A percentile compares a stretch with the other conserved stretches of the same genome.
Conservation (phyloP, 805 yeast genomes). For the Tetrapisispora pingtungensis region DNA sequence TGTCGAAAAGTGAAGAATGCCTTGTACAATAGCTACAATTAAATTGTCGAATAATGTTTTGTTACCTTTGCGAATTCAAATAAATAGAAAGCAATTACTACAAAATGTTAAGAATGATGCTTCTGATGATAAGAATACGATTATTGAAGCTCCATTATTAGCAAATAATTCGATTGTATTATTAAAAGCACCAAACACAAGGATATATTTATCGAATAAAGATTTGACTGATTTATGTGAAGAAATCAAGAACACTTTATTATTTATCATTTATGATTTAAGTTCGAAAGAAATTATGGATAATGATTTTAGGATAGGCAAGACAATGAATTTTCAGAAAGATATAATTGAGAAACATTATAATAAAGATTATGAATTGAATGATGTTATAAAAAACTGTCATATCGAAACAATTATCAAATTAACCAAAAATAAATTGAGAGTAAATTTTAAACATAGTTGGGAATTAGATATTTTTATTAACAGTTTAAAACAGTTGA, state of each 20-base stretch:
- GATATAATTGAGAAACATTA: slow-evolving; percentile 8
- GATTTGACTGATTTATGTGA: slow-evolving; percentile 21
- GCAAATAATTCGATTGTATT: slow-evolving; percentile 28
- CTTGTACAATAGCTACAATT: slow-evolving; percentile 19
- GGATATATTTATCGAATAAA: slow-evolving; percentile 23
- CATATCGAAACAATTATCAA: slow-evolving; percentile 20
- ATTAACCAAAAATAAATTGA: slow-evolving; percentile 18
- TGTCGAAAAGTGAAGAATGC: too few species aligned
- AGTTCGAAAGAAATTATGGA: slow-evolving; percentile 15
- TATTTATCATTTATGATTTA: slow-evolving; percentile 23
- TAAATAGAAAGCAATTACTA: slow-evolving; percentile 23
- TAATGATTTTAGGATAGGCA: slow-evolving; percentile 20
- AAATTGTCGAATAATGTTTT: slow-evolving; percentile 14
- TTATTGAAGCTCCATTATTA: slow-evolving; percentile 27
- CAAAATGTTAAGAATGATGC: slow-evolving; percentile 11
- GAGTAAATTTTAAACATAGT: slow-evolving; percentile 17
- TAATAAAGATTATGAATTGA: slow-evolving; percentile 1
- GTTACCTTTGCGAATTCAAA: slow-evolving; percentile 21
- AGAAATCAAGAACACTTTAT: slow-evolving; percentile 20
- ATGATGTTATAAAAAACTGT: slow-evolving; percentile 4
- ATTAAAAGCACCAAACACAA: slow-evolving; percentile 22
- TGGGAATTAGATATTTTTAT: slow-evolving; percentile 27
- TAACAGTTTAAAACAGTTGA: slow-evolving; percentile 17
- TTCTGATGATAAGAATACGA: slow-evolving; percentile 6
- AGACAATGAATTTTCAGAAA: slow-evolving; percentile 15